Conservation (phyloP, 2,329 filamentous ascomycete genomes). For the Xylariaceae sp. region DNA sequence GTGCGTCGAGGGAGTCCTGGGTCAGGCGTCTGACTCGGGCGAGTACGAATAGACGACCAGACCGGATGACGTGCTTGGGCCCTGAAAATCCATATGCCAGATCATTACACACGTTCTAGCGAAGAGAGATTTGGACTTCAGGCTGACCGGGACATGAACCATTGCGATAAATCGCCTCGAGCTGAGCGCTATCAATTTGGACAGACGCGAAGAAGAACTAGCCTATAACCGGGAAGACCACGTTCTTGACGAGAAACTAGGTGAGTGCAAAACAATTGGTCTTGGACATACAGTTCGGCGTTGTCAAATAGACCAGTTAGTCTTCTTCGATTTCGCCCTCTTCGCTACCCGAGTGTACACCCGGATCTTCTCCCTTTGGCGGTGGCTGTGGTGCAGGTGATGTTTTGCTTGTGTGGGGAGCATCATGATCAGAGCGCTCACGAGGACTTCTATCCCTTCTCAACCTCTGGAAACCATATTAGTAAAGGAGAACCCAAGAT, state of each 20-base stretch:
- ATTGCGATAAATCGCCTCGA: conserved; percentile 2
- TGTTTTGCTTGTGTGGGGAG: conserved; percentile 52
- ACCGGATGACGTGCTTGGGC: conserved; percentile 10
- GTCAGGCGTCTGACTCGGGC: no score
- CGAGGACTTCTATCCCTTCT: conserved; percentile 53
- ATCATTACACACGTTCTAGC: conserved; percentile 28
- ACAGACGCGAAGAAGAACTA: background rate
- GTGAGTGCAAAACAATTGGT: conserved; percentile 1
- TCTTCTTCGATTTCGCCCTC: conserved; percentile 97
- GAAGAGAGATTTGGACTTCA: conserved; percentile 3
- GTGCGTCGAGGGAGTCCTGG: background rate
- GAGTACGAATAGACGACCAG: background rate
- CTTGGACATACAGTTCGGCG: conserved; percentile 10
- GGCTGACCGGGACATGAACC: conserved; percentile 1
- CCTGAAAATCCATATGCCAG: conserved; percentile 24
- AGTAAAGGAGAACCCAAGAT: conserved; percentile 19
- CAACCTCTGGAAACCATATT: conserved; percentile 43
- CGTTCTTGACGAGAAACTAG: conserved; percentile 5
- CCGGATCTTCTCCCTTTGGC: conserved; percentile 54
- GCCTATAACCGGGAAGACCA: conserved; percentile 5
- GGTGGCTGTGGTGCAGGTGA: conserved; percentile 39
- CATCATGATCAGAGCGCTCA: conserved; percentile 58
- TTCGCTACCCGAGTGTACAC: conserved; percentile 81
- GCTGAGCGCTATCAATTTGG: background rate
- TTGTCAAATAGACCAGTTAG: conserved; percentile 31